phyloP scores from a whole-genome alignment of 2,329 filamentous ascomycete species.

The Beauveria varroae region DNA sequence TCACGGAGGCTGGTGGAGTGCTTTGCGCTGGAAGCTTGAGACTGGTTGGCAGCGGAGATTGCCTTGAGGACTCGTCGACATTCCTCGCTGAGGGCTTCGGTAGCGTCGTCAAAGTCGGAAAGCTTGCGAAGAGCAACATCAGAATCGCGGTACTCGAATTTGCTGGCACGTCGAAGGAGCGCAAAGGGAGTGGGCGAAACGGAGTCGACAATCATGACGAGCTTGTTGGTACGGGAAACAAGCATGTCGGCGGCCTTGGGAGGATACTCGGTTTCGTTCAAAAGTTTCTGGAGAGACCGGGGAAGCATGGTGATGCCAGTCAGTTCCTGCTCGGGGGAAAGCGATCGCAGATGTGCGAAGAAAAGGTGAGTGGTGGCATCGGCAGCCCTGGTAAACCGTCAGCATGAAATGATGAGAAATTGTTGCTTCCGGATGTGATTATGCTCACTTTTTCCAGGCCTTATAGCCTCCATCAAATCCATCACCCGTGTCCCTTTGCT shows the following conservation, averaged over 20 bases:
- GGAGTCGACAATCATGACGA: constrained; percentile 93
- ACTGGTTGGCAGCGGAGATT: constrained; percentile 84
- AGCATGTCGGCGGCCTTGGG: constrained; percentile 70
- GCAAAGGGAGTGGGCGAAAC: constrained; percentile 94
- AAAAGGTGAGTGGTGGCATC: constrained; percentile 96
- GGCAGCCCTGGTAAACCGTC: constrained; percentile 57
- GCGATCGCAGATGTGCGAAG: constrained; percentile 89
- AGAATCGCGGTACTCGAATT: constrained; percentile 91
- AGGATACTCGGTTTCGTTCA: constrained; percentile 91
- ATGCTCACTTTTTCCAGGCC: constrained; percentile 67
- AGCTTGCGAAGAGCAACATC: constrained; percentile 80
- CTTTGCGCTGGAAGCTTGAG: constrained; percentile 62
- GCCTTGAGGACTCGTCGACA: constrained; percentile 83
- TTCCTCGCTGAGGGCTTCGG: constrained; percentile 84
- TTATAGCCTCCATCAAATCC: constrained; percentile 95
- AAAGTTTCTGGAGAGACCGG: constrained; percentile 80
- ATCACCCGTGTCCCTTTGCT: constrained; percentile 76
- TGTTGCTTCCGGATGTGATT: neutral
- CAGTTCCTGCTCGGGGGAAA: constrained; percentile 71
- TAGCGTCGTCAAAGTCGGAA: constrained; percentile 81
- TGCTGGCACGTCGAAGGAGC: constrained; percentile 78
- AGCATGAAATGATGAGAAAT: constrained; percentile 10
- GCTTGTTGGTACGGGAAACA: constrained; percentile 74
- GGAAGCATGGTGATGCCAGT: constrained; percentile 81
- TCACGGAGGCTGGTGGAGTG: constrained; percentile 68